Conservation (phyloP, 1,139 yeast genomes). For the Dujonia santamariae region DNA sequence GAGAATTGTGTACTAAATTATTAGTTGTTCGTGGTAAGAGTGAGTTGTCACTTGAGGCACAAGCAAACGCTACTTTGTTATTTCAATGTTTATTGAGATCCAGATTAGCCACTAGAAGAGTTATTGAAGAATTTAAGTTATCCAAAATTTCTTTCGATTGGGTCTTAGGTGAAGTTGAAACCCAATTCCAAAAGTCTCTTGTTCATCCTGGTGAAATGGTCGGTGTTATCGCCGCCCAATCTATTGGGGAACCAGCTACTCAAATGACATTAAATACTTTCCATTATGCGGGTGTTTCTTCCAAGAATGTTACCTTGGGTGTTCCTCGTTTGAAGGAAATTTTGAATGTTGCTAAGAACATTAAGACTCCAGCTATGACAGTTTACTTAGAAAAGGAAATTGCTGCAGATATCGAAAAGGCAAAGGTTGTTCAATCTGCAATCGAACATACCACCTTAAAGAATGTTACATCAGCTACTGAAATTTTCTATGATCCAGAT, state of each 20-base stretch:
- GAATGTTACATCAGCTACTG: constrained; percentile 96
- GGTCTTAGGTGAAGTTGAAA: constrained; percentile 91
- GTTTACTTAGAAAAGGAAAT: constrained; percentile 80
- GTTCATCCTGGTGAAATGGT: constrained; percentile 99
- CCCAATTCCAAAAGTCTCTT: constrained; percentile 87
- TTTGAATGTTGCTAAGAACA: constrained; percentile 95
- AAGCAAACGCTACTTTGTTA: constrained; percentile 83
- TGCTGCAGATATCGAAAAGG: constrained; percentile 86
- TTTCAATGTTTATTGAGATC: constrained; percentile 93
- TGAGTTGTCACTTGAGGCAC: constrained; percentile 75
- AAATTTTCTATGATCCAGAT: constrained; percentile 96
- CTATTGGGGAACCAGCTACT: constrained; percentile 99
- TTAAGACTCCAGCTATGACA: constrained; percentile 97
- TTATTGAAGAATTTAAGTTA: constrained; percentile 85
- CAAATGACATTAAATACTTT: constrained; percentile 99
- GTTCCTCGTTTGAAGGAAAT: constrained; percentile 99
- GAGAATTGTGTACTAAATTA: constrained; percentile 61
- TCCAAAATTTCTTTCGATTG: constrained; percentile 88
- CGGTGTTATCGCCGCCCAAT: constrained; percentile 98
- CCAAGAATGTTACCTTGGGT: constrained; percentile 98
- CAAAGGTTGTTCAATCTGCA: constrained; percentile 93
- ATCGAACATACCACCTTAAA: constrained; percentile 94
- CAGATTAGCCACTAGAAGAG: constrained; percentile 85
- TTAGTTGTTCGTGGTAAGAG: constrained; percentile 83
- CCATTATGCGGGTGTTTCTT: constrained; percentile 99